Base-by-base conservation (phyloP, 129 eudicot genomes). In the Saussurea involucrata region DNA sequence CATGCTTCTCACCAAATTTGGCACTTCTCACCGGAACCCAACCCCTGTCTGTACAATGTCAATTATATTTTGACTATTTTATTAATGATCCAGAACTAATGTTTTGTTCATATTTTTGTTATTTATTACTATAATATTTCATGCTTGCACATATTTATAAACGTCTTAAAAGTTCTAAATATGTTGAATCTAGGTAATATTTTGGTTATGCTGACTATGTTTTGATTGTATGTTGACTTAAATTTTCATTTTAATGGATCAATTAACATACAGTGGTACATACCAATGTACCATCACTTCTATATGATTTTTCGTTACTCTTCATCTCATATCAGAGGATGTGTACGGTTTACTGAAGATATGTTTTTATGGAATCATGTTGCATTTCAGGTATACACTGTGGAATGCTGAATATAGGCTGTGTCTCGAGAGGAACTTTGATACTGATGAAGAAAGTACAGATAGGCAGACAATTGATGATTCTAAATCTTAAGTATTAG, bases 371-470 rank as follows among this genome's bases (percentile, higher is more conserved):
- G 22, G 20, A 61, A 66, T 79, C 73, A 33, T 72, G 13, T 53
- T 72, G 15, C 64, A 21, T 66, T 86, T 79, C 89, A 95, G 98
- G 85, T 91, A 95, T 87, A 91, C 98, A 11, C 81, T 95, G 61
- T 75, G 96, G 66, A 95, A 95, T 86, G 98, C 98, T 49, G 98
- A 95, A 86, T 91, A 87, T 75, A 95, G 98, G 80, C 96, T 95
- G 71, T 87, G 96, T 79, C 87, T 95, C 75, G 97, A 95, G 80
- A 95, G 85, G 78, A 95, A 87, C 91, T 92, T 95, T 85, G 98
- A 89, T 66, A 89, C 84, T 36, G 67, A 91, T 73, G 96, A 84
- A 69, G 96, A 80, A 64, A 33, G 33, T 78, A 11, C 27, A 31
- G 84, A 81, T 32, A 83, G 78, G 63, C 87, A 73, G 44, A 72